Percentiles rank a stretch among this genome's conserved stretches.
phyloP scores from a whole-genome alignment of 768 basidiomycete species.

The Lactifluus volemus region DNA sequence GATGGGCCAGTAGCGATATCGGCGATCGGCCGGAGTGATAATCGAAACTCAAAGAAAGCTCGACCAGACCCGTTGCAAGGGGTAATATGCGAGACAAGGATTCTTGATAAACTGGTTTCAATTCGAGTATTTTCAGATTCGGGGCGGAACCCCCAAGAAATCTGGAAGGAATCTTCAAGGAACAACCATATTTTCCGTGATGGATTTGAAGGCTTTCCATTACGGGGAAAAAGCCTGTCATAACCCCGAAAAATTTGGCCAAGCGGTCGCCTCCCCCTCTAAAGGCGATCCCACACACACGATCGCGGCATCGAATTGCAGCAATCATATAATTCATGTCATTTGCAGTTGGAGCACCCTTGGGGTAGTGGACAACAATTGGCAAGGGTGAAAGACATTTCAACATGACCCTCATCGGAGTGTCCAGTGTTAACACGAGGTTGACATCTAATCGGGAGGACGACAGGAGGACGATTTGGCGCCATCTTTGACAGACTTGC shows the following conservation, averaged over 20 bases:
- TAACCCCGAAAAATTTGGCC: neutral
- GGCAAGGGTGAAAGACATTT: neutral
- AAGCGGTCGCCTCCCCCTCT: fast-evolving
- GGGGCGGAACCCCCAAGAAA: neutral
- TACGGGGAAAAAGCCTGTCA: neutral
- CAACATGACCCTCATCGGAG: neutral
- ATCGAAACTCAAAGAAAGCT: neutral
- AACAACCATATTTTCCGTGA: fast-evolving
- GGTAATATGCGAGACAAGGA: neutral
- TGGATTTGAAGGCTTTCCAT: neutral
- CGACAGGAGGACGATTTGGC: neutral
- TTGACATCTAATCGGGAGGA: neutral
- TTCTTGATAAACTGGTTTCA: fast-evolving
- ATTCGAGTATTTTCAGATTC: neutral
- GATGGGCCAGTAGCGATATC: neutral
- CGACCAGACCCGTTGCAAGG: neutral
- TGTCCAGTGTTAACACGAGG: neutral
- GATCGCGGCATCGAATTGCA: neutral
- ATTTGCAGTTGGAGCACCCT: neutral
- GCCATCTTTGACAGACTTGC: constrained; percentile 5
- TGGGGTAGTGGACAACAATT: neutral
- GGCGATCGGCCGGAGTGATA: neutral
- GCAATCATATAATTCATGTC: neutral
- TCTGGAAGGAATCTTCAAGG: neutral
- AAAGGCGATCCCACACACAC: neutral